phyloP scores from a whole-genome alignment of 108 stramenopile species.

The Schizochytrium sp. region DNA sequence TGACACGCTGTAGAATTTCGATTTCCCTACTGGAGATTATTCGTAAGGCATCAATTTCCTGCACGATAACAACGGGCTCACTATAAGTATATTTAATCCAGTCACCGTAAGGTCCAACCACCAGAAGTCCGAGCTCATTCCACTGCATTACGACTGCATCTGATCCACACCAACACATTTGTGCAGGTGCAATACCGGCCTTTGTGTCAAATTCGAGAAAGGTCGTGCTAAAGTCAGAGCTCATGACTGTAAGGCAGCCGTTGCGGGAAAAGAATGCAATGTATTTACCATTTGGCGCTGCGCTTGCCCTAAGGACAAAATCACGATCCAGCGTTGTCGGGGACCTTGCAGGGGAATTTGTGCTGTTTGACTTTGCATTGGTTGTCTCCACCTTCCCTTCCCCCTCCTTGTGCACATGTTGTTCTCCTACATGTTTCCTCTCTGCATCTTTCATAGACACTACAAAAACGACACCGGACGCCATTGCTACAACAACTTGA shows the following conservation, averaged over 20 bases:
- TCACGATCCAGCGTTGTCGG: neutral
- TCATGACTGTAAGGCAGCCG: slow-evolving; percentile 89
- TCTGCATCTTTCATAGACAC: neutral
- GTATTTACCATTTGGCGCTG: slow-evolving; percentile 93
- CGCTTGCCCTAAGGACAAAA: slow-evolving; percentile 81
- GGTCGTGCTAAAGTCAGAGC: slow-evolving; percentile 87
- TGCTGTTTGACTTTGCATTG: neutral
- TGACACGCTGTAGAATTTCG: slow-evolving; percentile 92
- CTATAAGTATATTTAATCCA: slow-evolving; percentile 89
- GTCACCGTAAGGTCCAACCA: slow-evolving; percentile 96
- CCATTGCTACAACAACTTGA: slow-evolving; percentile 5
- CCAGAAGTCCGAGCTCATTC: slow-evolving; percentile 89
- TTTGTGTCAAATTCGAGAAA: slow-evolving; percentile 89
- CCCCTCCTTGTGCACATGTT: neutral
- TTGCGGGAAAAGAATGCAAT: slow-evolving; percentile 90
- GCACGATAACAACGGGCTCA: slow-evolving; percentile 82
- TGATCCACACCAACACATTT: slow-evolving; percentile 94
- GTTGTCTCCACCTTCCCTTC: neutral
- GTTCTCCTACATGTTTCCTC: neutral
- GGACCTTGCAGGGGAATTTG: neutral
- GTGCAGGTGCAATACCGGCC: slow-evolving; percentile 80
- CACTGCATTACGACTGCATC: slow-evolving; percentile 92
- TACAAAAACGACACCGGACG: neutral
- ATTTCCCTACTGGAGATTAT: slow-evolving; percentile 84
- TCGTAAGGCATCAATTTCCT: slow-evolving; percentile 94